Evolutionary conservation across 1,284 basidiomycete species (phyloP), one percentile per base, ranked within the genome.

Genomic region (Puccinia triticina): DNA sequence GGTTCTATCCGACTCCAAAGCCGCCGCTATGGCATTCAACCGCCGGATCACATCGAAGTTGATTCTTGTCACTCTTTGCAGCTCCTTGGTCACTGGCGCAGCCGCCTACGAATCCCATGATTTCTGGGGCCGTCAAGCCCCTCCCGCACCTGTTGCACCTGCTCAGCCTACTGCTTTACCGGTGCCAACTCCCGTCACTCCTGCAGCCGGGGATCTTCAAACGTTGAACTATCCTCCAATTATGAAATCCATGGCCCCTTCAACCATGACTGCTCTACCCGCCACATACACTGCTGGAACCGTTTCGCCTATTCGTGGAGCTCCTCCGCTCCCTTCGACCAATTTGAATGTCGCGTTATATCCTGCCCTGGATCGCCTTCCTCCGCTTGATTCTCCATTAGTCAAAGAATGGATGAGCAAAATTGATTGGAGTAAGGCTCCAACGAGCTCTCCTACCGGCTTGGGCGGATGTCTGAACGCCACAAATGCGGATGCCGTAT

Each of bases 371-470:
- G 94, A 95, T 87, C 88, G 87, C 48, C 86, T 89, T 1, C 93
- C 93, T 26, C 91, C 92, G 0, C 90, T 89, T 10, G 90, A 93
- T 88, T 92, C 92, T 8, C 87, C 90, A 12, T 87, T 92, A 86
- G 93, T 94, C 11, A 89, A 92, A 86, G 88, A 90, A 85, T 94
- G 93, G 93, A 90, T 93, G 53, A 84, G 89, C 77, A 90, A 92
- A 34, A 79, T 79, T n/a, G 77, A 79, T 37, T 48, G 64, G 64
- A 69, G 40, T n/a, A 69, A 91, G 84, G 86, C 93, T 59, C 91
- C 92, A 34, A 85, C 89, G 32, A 43, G 10, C 46, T 32, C 29
- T 34, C 86, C 88, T 26, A 92, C 89, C 71, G 87, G 88, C 29
- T 85, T 88, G 11, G 91, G 91, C 84, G 91, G 92, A 76, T 94